Evolutionary conservation across 768 basidiomycete species (phyloP).

Genomic region (Mycena rosella): DNA sequence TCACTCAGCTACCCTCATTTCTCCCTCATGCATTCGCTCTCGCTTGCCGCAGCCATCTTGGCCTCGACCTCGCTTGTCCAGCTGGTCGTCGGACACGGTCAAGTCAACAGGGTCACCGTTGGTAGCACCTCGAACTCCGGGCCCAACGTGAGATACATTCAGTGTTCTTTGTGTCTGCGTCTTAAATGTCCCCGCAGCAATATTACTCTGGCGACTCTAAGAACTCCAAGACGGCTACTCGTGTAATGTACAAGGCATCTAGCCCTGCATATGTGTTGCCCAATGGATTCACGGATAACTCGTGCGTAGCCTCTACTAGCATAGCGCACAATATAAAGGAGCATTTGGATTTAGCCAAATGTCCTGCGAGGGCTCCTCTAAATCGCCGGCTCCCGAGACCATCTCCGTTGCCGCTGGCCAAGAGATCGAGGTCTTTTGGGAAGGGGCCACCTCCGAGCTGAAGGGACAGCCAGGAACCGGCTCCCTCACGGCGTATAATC

Average conservation of each 20-base stretch:
- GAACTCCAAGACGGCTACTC: conserved; percentile 38
- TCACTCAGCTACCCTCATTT: conserved; percentile 25
- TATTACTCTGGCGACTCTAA: conserved; percentile 35
- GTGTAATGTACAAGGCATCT: conserved; percentile 40
- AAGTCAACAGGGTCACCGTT: conserved; percentile 33
- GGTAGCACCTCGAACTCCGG: conserved; percentile 35
- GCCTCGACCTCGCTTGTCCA: conserved; percentile 25
- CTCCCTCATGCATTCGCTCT: conserved; percentile 23
- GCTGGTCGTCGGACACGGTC: conserved; percentile 41
- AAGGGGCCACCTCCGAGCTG: conserved; percentile 40
- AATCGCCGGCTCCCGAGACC: conserved; percentile 32
- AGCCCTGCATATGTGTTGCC: conserved; percentile 35
- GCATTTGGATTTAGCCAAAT: conserved; percentile 29
- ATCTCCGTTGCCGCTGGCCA: conserved; percentile 37
- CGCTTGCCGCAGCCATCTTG: conserved; percentile 18
- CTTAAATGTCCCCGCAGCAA: conserved; percentile 16
- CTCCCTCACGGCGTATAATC: conserved; percentile 34
- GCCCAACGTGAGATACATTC: conserved; percentile 33
- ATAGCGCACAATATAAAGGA: not conserved
- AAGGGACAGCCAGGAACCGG: conserved; percentile 38
- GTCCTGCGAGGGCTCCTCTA: conserved; percentile 39
- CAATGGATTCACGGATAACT: conserved; percentile 36
- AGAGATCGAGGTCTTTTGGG: conserved; percentile 35
- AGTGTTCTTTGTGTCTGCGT: not conserved
- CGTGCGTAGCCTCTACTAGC: conserved; percentile 21